Percentiles rank a stretch among this genome's conserved stretches.
Conservation (phyloP, 441 rosid species). For the Populus trichocarpa region DNA sequence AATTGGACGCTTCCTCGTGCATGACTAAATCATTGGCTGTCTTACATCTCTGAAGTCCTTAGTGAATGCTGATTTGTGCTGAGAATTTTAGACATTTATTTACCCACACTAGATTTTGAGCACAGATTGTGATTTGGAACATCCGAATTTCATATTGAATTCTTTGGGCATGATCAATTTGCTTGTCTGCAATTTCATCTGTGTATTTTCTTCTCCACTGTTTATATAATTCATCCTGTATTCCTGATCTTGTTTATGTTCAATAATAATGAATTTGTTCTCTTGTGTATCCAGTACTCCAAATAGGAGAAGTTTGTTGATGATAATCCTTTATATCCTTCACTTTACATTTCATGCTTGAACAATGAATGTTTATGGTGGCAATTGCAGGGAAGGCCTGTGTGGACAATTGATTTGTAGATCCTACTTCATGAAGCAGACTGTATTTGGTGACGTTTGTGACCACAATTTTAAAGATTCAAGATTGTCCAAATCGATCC, state of each 20-base stretch:
- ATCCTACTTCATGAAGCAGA: not conserved
- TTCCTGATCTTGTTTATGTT: not conserved
- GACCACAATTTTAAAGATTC: not conserved
- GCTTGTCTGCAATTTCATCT: not conserved
- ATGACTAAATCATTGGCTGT: slow-evolving; percentile 74
- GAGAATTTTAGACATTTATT: slow-evolving; percentile 18
- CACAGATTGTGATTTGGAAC: slow-evolving; percentile 11
- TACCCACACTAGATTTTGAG: slow-evolving; percentile 15
- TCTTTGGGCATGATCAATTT: slow-evolving; percentile 19
- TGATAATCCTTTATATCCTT: not conserved
- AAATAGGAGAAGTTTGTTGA: too few species aligned
- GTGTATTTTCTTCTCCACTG: not conserved
- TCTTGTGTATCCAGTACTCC: not conserved
- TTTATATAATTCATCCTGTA: not conserved
- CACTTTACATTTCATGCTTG: not conserved
- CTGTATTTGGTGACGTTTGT: not conserved
- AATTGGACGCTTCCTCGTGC: slow-evolving; percentile 79
- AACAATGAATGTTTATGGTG: too few species aligned
- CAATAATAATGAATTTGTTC: not conserved
- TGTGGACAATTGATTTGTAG: not conserved
- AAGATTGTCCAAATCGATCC: not conserved
- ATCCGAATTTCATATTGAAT: slow-evolving; percentile 25
- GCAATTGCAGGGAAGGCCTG: too few species aligned
- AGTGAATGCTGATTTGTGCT: slow-evolving; percentile 14
- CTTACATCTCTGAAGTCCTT: slow-evolving; percentile 49